Evolutionary conservation across 1,284 basidiomycete species (phyloP).

Genomic region (Papiliotrema laurentii): DNA sequence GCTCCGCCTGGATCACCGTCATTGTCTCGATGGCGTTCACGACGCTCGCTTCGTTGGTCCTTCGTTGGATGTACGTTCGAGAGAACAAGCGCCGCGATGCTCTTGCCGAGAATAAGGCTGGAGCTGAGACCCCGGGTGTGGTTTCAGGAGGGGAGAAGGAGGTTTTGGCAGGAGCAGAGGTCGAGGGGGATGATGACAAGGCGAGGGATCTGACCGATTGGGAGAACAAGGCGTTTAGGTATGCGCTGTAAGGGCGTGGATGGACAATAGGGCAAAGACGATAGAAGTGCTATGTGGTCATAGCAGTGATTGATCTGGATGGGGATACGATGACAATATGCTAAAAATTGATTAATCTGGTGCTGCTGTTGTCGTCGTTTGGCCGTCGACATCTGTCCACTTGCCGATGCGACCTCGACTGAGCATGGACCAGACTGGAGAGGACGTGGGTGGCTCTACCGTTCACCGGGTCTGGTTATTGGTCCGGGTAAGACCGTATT

Average conservation of each 20-base stretch:
- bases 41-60: slow-evolving; percentile 29
- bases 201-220: slow-evolving; percentile 35
- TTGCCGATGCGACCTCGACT: no score
- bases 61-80: slow-evolving; percentile 34
- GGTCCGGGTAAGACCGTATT: no score
- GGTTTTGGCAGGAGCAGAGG: background rate
- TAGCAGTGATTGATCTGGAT: no score
- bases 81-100: slow-evolving; percentile 42
- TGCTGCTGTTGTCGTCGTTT: no score
- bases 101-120: background rate
- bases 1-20: slow-evolving; percentile 51
- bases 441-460: no score
- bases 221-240: slow-evolving; percentile 31
- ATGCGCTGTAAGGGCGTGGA: slow-evolving; percentile 17
- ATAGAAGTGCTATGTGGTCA: background rate
- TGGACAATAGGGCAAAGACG: background rate
- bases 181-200: slow-evolving; percentile 9
- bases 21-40: slow-evolving; percentile 46
- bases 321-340: no score
- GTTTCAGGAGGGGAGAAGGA: slow-evolving; percentile 13
- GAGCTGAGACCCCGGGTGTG: background rate
- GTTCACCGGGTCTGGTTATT: no score
- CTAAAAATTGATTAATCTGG: no score
- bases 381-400: no score
- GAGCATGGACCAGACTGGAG: no score